Base-by-base conservation (phyloP, 2,329 filamentous ascomycete species). In the Atkinsonella texensis region DNA sequence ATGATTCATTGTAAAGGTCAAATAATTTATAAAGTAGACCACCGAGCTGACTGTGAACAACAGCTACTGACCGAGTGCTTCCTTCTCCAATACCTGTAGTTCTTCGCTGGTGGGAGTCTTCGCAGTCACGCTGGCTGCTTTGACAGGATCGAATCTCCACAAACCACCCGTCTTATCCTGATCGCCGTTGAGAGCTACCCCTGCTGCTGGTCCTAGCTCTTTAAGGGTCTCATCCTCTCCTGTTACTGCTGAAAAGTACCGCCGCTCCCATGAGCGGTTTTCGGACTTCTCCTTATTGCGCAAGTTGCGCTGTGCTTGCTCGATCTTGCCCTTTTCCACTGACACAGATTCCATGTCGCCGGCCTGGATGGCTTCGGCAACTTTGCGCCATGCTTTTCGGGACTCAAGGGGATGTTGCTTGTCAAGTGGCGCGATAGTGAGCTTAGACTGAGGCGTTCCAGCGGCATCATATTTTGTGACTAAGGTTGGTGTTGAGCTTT, bases 341-440 rank as follows among this genome's bases (percentile, higher is more conserved):
- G 82, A 81, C 0, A 89, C 88, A 4, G 78, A 72, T 59, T 95
- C 88, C 79, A 96, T 88, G 66, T 96, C 88, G 53, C 89, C 87
- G 58, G 77, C 80, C 52, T 80, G 76, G 60, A 97, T 93, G 46
- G 84, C 89, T 32, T 80, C 79, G 0, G 88, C 88, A 28, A 97
- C 91, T 62, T 87, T 87, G 56, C 78, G 74, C 93, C 91, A 97
- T 3, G 91, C 91, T 53, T 87, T 81, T 46, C 91, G 82, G 13
- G 87, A 89, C 71, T 97, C 91, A 56, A 93, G 83, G 11, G 88
- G 81, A 64, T 95, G 86, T 70, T 96, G 91, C 58, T 86, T 68
- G 54, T 89, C 84, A 50, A 94, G 63, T 0, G 86, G 80, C 1
- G 83, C 80, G 48, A 96, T 74, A 13, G 71, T 76, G 41, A 96